Conservation (phyloP, 495 filamentous ascomycete genomes). For the Talaromyces wortmannii region DNA sequence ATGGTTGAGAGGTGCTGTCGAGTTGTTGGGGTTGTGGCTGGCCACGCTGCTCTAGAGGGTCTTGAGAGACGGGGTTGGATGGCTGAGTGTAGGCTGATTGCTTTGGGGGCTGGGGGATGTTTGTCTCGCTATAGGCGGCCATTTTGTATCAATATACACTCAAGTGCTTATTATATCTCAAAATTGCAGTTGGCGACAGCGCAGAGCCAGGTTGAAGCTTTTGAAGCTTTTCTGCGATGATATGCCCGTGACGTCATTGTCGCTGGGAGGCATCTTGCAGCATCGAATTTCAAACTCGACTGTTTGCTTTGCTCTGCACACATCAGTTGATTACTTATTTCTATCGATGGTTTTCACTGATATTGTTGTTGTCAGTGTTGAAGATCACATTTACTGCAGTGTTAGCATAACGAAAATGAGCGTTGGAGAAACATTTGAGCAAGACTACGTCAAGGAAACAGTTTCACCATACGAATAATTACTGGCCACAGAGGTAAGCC, state of each 20-base stretch:
- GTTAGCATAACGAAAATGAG: no score
- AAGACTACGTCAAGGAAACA: no score
- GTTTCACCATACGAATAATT: no score
- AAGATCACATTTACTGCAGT: no score
- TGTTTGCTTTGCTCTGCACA: no score
- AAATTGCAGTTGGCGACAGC: background rate
- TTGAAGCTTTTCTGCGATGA: background rate
- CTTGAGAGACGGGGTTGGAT: slow-evolving; percentile 42
- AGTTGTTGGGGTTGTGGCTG: slow-evolving; percentile 4
- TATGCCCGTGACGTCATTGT: slow-evolving; percentile 3
- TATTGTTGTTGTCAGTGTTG: no score
- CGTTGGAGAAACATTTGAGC: no score
- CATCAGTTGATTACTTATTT: no score
- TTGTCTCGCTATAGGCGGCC: slow-evolving; percentile 18
- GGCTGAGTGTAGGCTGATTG: slow-evolving; percentile 41
- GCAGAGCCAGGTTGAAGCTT: background rate
- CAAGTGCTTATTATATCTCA: background rate
- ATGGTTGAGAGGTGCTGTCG: slow-evolving; percentile 11
- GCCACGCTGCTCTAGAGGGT: slow-evolving; percentile 36
- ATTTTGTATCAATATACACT: slow-evolving; percentile 4
- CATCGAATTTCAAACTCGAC: background rate
- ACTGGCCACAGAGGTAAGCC: no score
- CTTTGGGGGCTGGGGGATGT: slow-evolving; percentile 41
- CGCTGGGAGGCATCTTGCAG: background rate
- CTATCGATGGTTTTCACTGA: no score